phyloP scores from a whole-genome alignment of 2,329 filamentous ascomycete species.

The Cercospora sesami region DNA sequence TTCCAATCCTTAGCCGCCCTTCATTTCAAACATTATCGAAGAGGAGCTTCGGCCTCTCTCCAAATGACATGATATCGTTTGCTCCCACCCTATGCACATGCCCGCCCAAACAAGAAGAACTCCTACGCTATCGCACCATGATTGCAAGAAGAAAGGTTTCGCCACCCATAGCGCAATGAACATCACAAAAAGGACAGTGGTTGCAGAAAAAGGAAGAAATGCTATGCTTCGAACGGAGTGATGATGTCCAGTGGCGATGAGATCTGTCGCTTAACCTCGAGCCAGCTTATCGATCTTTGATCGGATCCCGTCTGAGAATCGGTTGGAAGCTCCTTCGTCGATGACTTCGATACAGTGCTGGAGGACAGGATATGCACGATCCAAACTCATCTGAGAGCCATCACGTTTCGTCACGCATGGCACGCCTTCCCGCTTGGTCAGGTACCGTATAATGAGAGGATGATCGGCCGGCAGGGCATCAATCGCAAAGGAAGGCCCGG shows the following conservation, averaged over 20 bases:
- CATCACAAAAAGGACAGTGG: neutral
- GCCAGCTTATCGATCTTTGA: constrained; percentile 54
- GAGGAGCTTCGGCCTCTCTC: neutral
- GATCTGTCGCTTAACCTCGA: constrained; percentile 27
- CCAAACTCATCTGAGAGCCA: constrained; percentile 50
- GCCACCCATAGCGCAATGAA: neutral
- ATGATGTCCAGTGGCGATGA: neutral
- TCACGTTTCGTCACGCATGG: constrained; percentile 55
- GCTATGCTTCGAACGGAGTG: neutral
- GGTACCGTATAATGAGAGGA: constrained; percentile 52
- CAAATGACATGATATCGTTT: neutral
- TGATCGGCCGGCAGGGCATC: constrained; percentile 55
- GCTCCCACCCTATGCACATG: neutral
- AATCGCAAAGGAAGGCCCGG: constrained; percentile 50
- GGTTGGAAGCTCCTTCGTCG: constrained; percentile 54
- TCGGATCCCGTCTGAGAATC: constrained; percentile 57
- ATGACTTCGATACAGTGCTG: constrained; percentile 55
- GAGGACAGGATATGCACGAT: constrained; percentile 52
- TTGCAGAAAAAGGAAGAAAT: neutral
- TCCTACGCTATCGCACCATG: constrained; percentile 1
- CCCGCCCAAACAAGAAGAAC: constrained; percentile 1
- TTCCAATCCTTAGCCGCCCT: neutral
- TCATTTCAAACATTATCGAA: constrained; percentile 6
- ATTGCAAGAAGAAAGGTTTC: neutral
- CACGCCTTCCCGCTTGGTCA: constrained; percentile 55